Evolutionary conservation across 257 asterid genomes (phyloP).

Genomic region (Ehretia macrophylla): DNA sequence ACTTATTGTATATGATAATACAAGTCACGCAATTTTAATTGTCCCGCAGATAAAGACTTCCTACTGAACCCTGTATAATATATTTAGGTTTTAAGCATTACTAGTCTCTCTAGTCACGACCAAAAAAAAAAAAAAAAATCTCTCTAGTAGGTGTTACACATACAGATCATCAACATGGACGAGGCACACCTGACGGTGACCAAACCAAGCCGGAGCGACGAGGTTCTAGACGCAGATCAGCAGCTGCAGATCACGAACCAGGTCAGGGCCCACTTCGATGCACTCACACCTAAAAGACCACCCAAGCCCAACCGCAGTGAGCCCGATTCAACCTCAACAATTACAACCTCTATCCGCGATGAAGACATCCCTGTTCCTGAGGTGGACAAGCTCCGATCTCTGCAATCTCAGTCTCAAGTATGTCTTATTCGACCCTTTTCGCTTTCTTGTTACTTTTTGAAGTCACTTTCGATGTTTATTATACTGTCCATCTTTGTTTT

Average conservation of each 20-base stretch:
- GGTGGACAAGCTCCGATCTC: slow-evolving; percentile 31
- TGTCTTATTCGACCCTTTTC: neutral
- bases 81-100: no score
- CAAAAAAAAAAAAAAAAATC: no score
- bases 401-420: slow-evolving; percentile 34
- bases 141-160: neutral
- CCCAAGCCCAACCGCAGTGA: slow-evolving; percentile 45
- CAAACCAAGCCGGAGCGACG: slow-evolving; percentile 58
- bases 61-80: no score
- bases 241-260: slow-evolving; percentile 33
- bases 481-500: neutral
- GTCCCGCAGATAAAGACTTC: no score
- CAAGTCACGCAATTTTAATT: no score
- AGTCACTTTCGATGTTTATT: neutral
- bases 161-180: slow-evolving; percentile 7
- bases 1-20: no score
- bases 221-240: slow-evolving; percentile 30
- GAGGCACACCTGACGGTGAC: slow-evolving; percentile 16
- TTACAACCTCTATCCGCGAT: neutral
- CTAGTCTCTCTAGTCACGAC: neutral
- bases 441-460: no score
- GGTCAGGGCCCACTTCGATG: slow-evolving; percentile 35
- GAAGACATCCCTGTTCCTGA: slow-evolving; percentile 26
- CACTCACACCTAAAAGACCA: slow-evolving; percentile 35
- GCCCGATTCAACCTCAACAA: slow-evolving; percentile 1